phyloP scores from a whole-genome alignment of 106 monocot genomes.

The Apostasia shenzhenica region DNA sequence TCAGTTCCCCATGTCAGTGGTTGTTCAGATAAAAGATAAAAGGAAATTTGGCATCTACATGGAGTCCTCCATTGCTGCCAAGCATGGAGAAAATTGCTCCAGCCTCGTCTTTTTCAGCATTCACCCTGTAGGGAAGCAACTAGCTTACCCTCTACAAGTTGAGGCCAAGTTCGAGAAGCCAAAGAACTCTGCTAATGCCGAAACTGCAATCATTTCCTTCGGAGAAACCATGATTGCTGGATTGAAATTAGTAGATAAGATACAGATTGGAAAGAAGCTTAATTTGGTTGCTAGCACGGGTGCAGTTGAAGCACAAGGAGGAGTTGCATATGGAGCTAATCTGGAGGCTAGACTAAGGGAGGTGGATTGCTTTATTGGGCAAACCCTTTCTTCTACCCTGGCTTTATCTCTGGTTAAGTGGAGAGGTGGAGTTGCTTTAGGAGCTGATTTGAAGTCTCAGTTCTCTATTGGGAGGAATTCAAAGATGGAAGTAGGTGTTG shows the following conservation, averaged over 20 bases:
- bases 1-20: conserved; percentile 44
- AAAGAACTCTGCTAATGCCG: conserved; percentile 81
- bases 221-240: conserved; percentile 84
- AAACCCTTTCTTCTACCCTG: conserved; percentile 48
- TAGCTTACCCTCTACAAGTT: conserved; percentile 64
- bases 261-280: conserved; percentile 64
- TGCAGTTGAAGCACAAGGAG: conserved; percentile 72
- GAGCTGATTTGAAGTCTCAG: conserved; percentile 88
- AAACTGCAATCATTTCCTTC: conserved; percentile 72
- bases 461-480: conserved; percentile 54
- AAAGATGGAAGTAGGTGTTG: conserved; percentile 69
- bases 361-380: conserved; percentile 76
- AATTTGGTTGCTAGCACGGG: conserved; percentile 63
- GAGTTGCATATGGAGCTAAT: conserved; percentile 83
- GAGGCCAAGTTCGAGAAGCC: conserved; percentile 87
- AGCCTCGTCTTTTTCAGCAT: conserved; percentile 82
- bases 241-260: conserved; percentile 75
- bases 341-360: conserved; percentile 76
- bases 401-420: conserved; percentile 89
- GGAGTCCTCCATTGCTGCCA: conserved; percentile 74
- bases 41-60: conserved; percentile 88
- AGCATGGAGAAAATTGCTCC: conserved; percentile 77
- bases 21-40: conserved; percentile 89
- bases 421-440: conserved; percentile 82
- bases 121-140: conserved; percentile 74